Conservation (phyloP, 441 rosid genomes). For the Euphorbia celastroides region DNA sequence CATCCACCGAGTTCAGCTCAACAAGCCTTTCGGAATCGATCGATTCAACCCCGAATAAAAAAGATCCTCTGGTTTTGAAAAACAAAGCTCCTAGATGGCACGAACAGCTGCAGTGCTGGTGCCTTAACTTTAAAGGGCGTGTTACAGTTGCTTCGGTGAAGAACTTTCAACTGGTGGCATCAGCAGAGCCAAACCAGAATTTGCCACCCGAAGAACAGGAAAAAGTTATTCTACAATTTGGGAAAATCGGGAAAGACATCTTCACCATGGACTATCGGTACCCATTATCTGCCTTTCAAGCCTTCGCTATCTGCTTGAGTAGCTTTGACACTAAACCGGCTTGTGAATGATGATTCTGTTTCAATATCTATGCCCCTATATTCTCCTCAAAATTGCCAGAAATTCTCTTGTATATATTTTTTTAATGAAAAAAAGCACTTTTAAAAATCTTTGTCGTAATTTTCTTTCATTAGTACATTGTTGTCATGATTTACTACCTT, state of each 20-base stretch:
- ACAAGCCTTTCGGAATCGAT: slow-evolving; percentile 26
- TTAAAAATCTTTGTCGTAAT: slow-evolving; percentile 13
- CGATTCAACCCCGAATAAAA: slow-evolving; percentile 20
- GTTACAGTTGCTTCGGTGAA: slow-evolving; percentile 93
- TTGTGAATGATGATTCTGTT: slow-evolving; percentile 57
- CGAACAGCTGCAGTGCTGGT: slow-evolving; percentile 94
- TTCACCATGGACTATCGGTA: slow-evolving; percentile 95
- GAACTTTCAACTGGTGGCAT: slow-evolving; percentile 86
- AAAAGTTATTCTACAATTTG: slow-evolving; percentile 79
- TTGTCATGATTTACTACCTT: neutral
- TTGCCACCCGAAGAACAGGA: slow-evolving; percentile 63
- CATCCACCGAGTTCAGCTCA: slow-evolving; percentile 31
- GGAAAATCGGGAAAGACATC: slow-evolving; percentile 92
- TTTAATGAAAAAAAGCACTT: slow-evolving; percentile 22
- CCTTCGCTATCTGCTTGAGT: slow-evolving; percentile 89
- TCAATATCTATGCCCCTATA: slow-evolving; percentile 14
- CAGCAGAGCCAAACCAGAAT: slow-evolving; percentile 52
- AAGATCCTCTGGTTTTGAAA: slow-evolving; percentile 53
- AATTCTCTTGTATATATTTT: slow-evolving; percentile 38
- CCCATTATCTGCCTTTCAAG: slow-evolving; percentile 94
- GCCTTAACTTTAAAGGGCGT: slow-evolving; percentile 86
- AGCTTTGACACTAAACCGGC: slow-evolving; percentile 95
- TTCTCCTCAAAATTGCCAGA: slow-evolving; percentile 20
- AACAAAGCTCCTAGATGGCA: slow-evolving; percentile 98
- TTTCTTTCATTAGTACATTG: slow-evolving; percentile 10